Base-by-base conservation (phyloP, 106 monocot species). In the Dioscorea zingiberensis region DNA sequence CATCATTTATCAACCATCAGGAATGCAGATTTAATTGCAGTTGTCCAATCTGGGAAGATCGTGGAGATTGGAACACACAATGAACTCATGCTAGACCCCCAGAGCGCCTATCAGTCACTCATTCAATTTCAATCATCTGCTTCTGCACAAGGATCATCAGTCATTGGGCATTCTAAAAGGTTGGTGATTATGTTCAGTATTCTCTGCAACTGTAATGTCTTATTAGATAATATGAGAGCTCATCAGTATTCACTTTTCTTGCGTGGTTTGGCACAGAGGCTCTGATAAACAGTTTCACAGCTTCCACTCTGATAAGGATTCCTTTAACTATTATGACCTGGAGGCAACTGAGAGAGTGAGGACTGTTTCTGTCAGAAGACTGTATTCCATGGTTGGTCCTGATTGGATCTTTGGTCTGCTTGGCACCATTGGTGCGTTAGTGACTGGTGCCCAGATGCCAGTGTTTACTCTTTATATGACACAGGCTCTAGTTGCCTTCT, bases 401-500 rank as follows among this genome's bases (percentile, higher is more conserved):
- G 78, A 78, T 4, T 78, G 72, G 78, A n/a, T 68, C 19, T 78
- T 60, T 48, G 72, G 72, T 15, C 14, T 78, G n/a, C n/a, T 72
- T 6, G 78, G 72, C 62, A 72, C 72, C 2, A 14, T 72, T 2
- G 72, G 78, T 12, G 65, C 67, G 11, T 62, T 78, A 4, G 67
- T 67, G 9, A 22, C 51, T 23, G 78, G 78, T 17, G 66, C 78
- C 6, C 66, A 67, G 67, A 72, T 78, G 72, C 78, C 78, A 18
- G 45, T 78, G 47, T 78, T 78, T 15, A 71, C 78, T 18, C 72
- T 78, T 16, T 71, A 66, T 16, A 64, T 78, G 10, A 78, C 78
- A 4, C 78, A 78, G 47, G 71, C 78, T 23, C 72, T 78, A 10
- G 78, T 72, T 15, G 71, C 78, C 25, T 78, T 55, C 66, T 78